Percentiles rank a stretch among this genome's conserved stretches.
phyloP scores from a whole-genome alignment of 2,329 filamentous ascomycete species.

The Phialophora verrucosa region DNA sequence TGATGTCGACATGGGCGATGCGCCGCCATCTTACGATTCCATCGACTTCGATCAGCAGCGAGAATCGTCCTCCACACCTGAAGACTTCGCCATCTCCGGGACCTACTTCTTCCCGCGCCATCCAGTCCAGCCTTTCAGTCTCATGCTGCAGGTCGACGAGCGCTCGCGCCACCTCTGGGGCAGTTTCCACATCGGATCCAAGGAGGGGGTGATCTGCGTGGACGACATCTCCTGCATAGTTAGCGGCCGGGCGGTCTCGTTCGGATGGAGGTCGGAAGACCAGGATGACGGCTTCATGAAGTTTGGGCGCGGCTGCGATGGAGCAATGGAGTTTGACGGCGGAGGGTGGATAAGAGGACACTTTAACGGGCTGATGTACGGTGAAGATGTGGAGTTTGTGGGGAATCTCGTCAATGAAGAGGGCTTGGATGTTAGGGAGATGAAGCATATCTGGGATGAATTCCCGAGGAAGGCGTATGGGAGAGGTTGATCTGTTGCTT shows the following conservation, averaged over 20 bases:
- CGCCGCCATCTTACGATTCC: constrained; percentile 22
- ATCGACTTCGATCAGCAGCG: constrained; percentile 12
- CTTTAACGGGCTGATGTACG: constrained; percentile 27
- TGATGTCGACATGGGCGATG: constrained; percentile 29
- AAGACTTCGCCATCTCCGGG: constrained; percentile 26
- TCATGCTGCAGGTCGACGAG: constrained; percentile 21
- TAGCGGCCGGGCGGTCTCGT: constrained; percentile 6
- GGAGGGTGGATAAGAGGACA: constrained; percentile 19
- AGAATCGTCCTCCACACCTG: neutral
- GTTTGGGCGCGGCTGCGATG: constrained; percentile 33
- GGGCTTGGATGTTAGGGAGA: constrained; percentile 14
- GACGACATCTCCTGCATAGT: constrained; percentile 17
- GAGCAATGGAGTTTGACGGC: constrained; percentile 30
- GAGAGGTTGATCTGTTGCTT: constrained; percentile 12
- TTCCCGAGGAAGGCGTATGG: constrained; percentile 31
- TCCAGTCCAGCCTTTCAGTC: neutral
- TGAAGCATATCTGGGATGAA: constrained; percentile 28
- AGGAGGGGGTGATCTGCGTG: constrained; percentile 25
- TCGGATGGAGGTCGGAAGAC: constrained; percentile 30
- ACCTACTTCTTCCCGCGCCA: constrained; percentile 23
- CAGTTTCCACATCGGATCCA: constrained; percentile 15
- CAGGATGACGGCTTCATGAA: constrained; percentile 14
- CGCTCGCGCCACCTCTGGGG: constrained; percentile 27
- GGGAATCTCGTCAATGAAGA: constrained; percentile 21
- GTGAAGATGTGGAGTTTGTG: constrained; percentile 25